These are phyloP conservation scores for Fraxinus quadrangulata DNA, from an alignment of 257 asterid species.

Conservation along the genomic window DNA sequence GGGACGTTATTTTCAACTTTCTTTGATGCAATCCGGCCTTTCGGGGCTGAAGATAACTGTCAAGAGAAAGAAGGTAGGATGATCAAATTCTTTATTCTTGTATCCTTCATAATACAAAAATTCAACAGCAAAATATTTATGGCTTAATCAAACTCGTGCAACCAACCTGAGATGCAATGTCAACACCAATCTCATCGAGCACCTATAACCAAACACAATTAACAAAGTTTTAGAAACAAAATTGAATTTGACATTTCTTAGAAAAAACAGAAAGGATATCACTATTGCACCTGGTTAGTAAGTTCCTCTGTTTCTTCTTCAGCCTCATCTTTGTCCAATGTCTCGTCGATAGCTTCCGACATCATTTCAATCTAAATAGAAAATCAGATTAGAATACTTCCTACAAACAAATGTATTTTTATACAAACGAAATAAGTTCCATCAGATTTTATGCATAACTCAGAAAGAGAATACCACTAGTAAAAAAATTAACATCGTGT, in stretches of 20 bases:
- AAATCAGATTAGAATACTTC: background rate
- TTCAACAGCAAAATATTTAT: background rate
- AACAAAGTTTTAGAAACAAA: slow-evolving; percentile 5
- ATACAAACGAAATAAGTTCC: background rate
- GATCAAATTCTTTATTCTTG: slow-evolving; percentile 19
- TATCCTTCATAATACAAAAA: background rate
- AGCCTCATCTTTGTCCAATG: slow-evolving; percentile 97
- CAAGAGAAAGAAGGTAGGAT: slow-evolving; percentile 11
- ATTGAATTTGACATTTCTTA: background rate
- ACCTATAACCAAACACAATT: slow-evolving; percentile 48
- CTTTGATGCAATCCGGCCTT: slow-evolving; percentile 89
- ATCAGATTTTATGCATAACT: background rate
- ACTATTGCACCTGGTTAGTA: slow-evolving; percentile 76
- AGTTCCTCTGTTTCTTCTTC: slow-evolving; percentile 99
- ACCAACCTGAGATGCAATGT: slow-evolving; percentile 94
- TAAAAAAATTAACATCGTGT: background rate
- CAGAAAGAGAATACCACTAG: background rate
- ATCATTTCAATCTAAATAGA: slow-evolving; percentile 87
- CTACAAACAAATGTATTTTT: background rate
- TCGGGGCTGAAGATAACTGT: slow-evolving; percentile 98
- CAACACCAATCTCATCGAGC: slow-evolving; percentile 96
- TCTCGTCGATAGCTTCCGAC: slow-evolving; percentile 98
- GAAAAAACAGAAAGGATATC: background rate
- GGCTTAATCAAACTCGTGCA: slow-evolving; percentile 1
- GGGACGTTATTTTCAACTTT: slow-evolving; percentile 71